A percentile compares a stretch with the other conserved stretches of the same genome.
Conservation (phyloP, 2,329 filamentous ascomycete species). For the Colletotrichum incanum region DNA sequence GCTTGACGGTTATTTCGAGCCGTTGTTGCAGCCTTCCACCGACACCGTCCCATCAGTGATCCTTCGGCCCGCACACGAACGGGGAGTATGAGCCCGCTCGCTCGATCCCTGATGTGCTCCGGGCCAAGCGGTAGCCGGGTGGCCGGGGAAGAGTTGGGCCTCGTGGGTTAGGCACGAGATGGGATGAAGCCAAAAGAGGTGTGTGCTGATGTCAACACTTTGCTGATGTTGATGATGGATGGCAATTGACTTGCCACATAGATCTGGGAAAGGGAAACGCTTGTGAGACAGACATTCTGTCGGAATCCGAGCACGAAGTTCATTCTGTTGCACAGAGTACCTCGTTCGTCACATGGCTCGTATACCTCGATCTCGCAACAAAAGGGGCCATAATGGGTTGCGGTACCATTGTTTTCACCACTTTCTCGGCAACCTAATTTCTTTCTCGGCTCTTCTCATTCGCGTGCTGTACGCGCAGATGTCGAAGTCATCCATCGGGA, state of each 20-base stretch:
- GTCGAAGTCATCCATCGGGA: background rate
- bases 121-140: constrained; percentile 22
- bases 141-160: background rate
- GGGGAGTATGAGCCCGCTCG: background rate
- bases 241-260: no score
- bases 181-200: constrained; percentile 5
- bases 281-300: background rate
- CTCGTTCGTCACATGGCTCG: background rate
- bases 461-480: background rate
- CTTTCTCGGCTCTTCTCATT: background rate
- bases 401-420: background rate
- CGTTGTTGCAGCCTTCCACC: constrained; percentile 18
- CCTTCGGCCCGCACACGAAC: background rate
- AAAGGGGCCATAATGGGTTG: background rate
- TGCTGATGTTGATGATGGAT: background rate
- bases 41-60: constrained; percentile 4
- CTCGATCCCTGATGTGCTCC: background rate
- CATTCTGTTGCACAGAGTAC: no score
- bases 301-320: background rate
- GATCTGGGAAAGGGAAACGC: no score
- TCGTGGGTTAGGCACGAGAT: background rate
- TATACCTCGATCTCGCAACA: background rate
- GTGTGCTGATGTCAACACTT: constrained; percentile 1
- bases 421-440: background rate
- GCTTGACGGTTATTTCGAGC: constrained; percentile 34